Percentiles rank a stretch among this genome's conserved stretches.
Conservation (phyloP, 805 yeast species). For the Ogataea minuta region DNA sequence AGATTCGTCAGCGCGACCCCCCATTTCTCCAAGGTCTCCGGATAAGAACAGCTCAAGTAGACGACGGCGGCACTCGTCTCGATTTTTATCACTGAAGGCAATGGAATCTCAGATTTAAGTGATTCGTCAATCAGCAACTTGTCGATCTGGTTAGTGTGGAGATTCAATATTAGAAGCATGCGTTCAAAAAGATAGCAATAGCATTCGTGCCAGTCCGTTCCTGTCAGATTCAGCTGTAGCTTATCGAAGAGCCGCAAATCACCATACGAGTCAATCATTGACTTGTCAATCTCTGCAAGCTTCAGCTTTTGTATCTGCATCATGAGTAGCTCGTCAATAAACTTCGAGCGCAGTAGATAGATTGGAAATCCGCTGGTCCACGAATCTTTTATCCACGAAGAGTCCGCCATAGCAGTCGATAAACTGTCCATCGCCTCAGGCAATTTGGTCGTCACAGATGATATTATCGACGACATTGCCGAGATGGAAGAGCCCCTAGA, state of each 20-base stretch:
- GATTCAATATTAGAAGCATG: constrained; percentile 23
- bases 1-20: constrained; percentile 27
- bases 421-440: constrained; percentile 15
- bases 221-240: constrained; percentile 14
- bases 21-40: constrained; percentile 33
- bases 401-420: not conserved
- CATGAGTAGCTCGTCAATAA: constrained; percentile 23
- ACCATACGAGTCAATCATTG: constrained; percentile 29
- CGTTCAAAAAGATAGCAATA: constrained; percentile 32
- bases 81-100: constrained; percentile 18
- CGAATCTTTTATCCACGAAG: not conserved
- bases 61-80: not conserved
- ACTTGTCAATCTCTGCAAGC: constrained; percentile 14
- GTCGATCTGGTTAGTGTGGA: constrained; percentile 5
- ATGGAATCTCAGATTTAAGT: constrained; percentile 16
- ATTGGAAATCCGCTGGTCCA: constrained; percentile 22
- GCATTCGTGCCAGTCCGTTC: constrained; percentile 10
- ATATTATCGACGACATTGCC: constrained; percentile 34
- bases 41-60: constrained; percentile 13
- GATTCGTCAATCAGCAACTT: constrained; percentile 18
- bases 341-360: constrained; percentile 21
- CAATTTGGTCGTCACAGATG: constrained; percentile 27
- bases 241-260: constrained; percentile 32
- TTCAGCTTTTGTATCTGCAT: constrained; percentile 14
- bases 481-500: constrained; percentile 36